These are phyloP conservation scores for Amniculicola lignicola DNA, from an alignment of 495 filamentous ascomycete genomes.

Conservation along the genomic window DNA sequence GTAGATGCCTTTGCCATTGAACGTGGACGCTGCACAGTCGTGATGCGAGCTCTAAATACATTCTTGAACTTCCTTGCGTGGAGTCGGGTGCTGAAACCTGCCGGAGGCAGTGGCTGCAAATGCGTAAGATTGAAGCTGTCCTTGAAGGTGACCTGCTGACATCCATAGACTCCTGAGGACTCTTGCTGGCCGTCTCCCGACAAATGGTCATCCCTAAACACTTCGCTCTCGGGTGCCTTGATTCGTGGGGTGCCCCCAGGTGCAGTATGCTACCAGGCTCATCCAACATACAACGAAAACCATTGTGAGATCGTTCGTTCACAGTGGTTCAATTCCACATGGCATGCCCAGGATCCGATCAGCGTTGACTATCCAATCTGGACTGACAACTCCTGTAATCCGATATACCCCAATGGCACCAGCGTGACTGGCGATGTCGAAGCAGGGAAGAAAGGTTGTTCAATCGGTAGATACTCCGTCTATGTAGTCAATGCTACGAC, in stretches of 20 bases:
- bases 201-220: conserved; percentile 27
- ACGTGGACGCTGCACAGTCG: too few relatives aligned
- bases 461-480: conserved; percentile 55
- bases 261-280: conserved; percentile 25
- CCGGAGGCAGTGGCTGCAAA: too few relatives aligned
- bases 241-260: conserved; percentile 22
- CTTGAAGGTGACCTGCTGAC: too few relatives aligned
- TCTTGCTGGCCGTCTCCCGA: conserved; percentile 27
- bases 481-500: conserved; percentile 60
- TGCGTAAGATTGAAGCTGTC: too few relatives aligned
- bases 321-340: conserved; percentile 31
- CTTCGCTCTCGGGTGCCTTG: conserved; percentile 15
- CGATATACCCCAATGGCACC: conserved; percentile 30
- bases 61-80: not conserved
- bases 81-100: too few relatives aligned
- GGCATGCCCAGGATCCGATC: conserved; percentile 28
- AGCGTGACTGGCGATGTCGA: conserved; percentile 25
- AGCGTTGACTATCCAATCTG: conserved; percentile 31
- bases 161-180: conserved; percentile 18
- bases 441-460: conserved; percentile 43
- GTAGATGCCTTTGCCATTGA: too few relatives aligned
- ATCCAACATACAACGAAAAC: conserved; percentile 23
- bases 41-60: too few relatives aligned
- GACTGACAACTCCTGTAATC: conserved; percentile 31
- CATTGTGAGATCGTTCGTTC: conserved; percentile 18